These are phyloP conservation scores for Hysterangium stoloniferum DNA, from an alignment of 768 basidiomycete species.

Conservation along the genomic window DNA sequence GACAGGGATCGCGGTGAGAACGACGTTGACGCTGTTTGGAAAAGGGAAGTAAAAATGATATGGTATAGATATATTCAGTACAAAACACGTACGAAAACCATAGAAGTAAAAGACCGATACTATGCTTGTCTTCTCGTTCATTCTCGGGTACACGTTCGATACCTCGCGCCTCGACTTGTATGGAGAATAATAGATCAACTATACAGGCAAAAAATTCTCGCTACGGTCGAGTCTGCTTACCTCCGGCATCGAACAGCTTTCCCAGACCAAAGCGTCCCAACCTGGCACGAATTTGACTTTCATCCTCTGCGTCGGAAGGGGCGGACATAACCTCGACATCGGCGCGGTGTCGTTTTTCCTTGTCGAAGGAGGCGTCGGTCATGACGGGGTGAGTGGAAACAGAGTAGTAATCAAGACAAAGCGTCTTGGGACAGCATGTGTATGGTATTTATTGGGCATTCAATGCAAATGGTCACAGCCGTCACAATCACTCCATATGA, in stretches of 20 bases:
- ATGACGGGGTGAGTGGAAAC: too few species aligned
- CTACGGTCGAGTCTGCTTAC: neutral
- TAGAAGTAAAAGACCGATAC: conserved; percentile 5
- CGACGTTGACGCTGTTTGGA: conserved; percentile 40
- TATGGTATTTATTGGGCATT: too few species aligned
- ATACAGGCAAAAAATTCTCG: neutral
- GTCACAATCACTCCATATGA: too few species aligned
- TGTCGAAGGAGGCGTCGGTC: conserved; percentile 4
- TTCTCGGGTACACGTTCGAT: conserved; percentile 47
- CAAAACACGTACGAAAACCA: conserved; percentile 9
- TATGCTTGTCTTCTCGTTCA: conserved; percentile 35
- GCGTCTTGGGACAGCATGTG: too few species aligned
- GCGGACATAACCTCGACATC: neutral
- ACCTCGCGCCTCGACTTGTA: conserved; percentile 41
- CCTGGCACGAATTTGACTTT: conserved; percentile 1
- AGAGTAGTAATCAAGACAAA: too few species aligned
- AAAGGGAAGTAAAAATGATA: neutral
- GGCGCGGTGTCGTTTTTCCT: neutral
- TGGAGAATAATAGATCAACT: too few species aligned
- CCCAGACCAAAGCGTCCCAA: conserved; percentile 3
- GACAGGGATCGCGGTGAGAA: conserved; percentile 41
- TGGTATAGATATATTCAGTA: neutral
- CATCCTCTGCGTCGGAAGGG: neutral
- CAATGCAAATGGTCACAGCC: too few species aligned
- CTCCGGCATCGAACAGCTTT: conserved; percentile 6